These are phyloP conservation scores for Triticum dicoccoides DNA, from an alignment of 176 grass and related monocot genomes.

Conservation along the genomic window DNA sequence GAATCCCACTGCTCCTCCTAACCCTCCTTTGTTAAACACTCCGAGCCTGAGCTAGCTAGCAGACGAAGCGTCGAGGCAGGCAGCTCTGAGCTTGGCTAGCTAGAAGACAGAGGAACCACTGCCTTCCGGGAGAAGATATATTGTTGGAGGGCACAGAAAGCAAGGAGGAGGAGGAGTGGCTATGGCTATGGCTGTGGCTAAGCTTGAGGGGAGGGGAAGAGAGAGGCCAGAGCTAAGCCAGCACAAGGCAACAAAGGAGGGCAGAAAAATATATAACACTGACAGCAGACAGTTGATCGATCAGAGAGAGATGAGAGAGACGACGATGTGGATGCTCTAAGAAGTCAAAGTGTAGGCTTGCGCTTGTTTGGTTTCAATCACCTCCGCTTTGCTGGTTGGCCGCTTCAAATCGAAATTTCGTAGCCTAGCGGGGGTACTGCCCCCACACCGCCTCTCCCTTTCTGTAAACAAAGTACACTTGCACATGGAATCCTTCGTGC, in stretches of 20 bases:
- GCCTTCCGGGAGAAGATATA: constrained; percentile 23
- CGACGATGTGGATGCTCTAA: not conserved
- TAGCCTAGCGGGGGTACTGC: constrained; percentile 8
- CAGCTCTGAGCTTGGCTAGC: not conserved
- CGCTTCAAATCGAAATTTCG: constrained; percentile 53
- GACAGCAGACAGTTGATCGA: constrained; percentile 20
- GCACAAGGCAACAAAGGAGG: constrained; percentile 40
- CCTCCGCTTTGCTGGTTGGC: constrained; percentile 41
- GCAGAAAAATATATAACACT: constrained; percentile 60
- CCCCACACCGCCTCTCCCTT: constrained; percentile 16
- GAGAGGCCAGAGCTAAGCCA: not conserved
- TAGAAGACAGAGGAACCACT: constrained; percentile 44
- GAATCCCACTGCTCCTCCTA: constrained; percentile 36
- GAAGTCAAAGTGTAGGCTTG: constrained; percentile 71
- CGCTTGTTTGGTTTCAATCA: constrained; percentile 59
- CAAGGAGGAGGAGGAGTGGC: not conserved
- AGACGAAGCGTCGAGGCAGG: constrained; percentile 7
- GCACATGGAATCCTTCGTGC: constrained; percentile 48
- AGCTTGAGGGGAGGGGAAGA: constrained; percentile 1
- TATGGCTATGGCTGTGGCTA: not conserved
- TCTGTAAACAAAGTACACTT: constrained; percentile 47
- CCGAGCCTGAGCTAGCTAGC: not conserved
- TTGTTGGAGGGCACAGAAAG: constrained; percentile 52
- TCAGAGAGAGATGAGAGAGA: not conserved
- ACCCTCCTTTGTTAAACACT: constrained; percentile 44